phyloP scores from a whole-genome alignment of 805 yeast genomes.

The Ogataea angusta region DNA sequence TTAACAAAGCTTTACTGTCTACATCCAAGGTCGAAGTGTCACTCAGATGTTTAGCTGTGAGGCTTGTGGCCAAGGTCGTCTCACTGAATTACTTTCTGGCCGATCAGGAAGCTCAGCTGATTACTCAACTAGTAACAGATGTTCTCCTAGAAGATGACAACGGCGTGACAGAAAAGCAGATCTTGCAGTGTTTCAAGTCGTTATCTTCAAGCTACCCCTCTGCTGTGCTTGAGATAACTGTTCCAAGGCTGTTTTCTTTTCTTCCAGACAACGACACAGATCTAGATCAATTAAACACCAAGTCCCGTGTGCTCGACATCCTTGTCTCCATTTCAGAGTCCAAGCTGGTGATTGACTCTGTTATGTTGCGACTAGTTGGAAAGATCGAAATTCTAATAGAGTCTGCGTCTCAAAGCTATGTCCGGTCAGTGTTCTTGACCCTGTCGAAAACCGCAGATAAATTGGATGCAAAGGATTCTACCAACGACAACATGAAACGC shows the following conservation, averaged over 20 bases:
- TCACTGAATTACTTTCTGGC: conserved; percentile 47
- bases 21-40: conserved; percentile 68
- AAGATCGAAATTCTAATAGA: conserved; percentile 28
- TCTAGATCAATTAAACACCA: conserved; percentile 14
- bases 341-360: conserved; percentile 41
- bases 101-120: conserved; percentile 53
- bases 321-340: conserved; percentile 39
- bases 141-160: conserved; percentile 51
- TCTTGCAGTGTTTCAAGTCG: conserved; percentile 51
- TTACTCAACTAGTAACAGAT: conserved; percentile 65
- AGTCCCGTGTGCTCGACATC: conserved; percentile 35
- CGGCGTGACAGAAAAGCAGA: conserved; percentile 49
- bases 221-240: conserved; percentile 46
- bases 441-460: conserved; percentile 22
- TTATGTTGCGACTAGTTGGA: conserved; percentile 42
- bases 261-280: conserved; percentile 40
- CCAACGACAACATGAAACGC: conserved; percentile 38
- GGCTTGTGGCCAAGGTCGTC: conserved; percentile 58
- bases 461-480: conserved; percentile 11
- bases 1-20: conserved; percentile 68
- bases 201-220: conserved; percentile 39
- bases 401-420: conserved; percentile 16
- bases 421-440: conserved; percentile 26
- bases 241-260: conserved; percentile 49
- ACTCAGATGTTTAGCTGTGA: conserved; percentile 61